These are phyloP conservation scores for Cryphonectria naterciae DNA, from an alignment of 2,329 filamentous ascomycete genomes.

Conservation along the genomic window DNA sequence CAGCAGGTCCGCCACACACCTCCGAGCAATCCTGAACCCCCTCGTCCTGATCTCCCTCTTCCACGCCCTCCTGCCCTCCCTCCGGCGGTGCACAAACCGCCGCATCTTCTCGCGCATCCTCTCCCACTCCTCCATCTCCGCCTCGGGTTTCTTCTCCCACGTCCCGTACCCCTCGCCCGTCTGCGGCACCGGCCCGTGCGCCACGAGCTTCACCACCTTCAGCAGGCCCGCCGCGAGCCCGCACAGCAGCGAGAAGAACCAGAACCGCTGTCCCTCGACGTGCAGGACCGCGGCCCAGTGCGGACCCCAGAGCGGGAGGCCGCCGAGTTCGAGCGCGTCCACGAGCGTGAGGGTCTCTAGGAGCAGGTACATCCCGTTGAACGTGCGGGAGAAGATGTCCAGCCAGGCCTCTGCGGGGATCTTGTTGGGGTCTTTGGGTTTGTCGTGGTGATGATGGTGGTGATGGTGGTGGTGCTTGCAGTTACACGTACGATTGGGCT, in stretches of 20 bases:
- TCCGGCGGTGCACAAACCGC: conserved; percentile 39
- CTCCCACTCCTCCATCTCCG: conserved; percentile 30
- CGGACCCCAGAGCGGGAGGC: conserved; percentile 56
- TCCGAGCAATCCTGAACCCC: conserved; percentile 46
- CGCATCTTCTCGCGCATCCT: conserved; percentile 44
- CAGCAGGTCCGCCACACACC: conserved; percentile 59
- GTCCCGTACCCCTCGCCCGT: conserved; percentile 37
- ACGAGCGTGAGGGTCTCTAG: conserved; percentile 68
- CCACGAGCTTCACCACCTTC: conserved; percentile 44
- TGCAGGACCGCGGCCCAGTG: conserved; percentile 52
- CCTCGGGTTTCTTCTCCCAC: conserved; percentile 34
- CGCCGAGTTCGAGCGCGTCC: conserved; percentile 50
- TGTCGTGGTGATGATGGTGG: conserved; percentile 26
- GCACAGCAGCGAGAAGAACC: conserved; percentile 66
- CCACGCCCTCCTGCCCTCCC: conserved; percentile 39
- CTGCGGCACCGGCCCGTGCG: conserved; percentile 42
- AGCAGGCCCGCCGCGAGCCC: conserved; percentile 51
- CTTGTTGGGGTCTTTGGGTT: conserved; percentile 26
- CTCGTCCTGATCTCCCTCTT: conserved; percentile 38
- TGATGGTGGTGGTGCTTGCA: conserved; percentile 29
- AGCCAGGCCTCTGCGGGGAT: conserved; percentile 48
- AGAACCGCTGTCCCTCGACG: conserved; percentile 68
- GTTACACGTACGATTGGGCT: conserved; percentile 35
- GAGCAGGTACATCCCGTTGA: conserved; percentile 68
- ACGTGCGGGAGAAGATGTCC: conserved; percentile 60